Base-by-base conservation (phyloP, 352 stramenopile genomes). In the Phytophthora fragariae region DNA sequence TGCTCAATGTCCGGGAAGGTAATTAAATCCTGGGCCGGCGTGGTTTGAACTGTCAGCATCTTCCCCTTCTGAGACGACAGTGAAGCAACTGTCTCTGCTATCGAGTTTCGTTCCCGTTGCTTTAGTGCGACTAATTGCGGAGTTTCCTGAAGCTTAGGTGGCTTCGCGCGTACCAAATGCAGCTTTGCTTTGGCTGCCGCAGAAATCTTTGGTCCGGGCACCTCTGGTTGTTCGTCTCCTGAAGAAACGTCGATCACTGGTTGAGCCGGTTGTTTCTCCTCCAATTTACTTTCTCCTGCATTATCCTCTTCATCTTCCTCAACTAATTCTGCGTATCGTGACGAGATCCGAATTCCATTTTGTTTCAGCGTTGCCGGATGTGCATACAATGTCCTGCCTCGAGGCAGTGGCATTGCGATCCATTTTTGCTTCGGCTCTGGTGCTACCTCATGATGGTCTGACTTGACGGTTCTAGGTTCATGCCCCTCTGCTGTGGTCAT, bases 51-150 rank as follows among this genome's bases (percentile, higher is more conserved):
- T 35, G 14, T 5, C 12, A 55, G 24, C 24, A 27, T 27, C 24
- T 27, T 27, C 2, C 24, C 24, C 24, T 27, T 27, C 24, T 27
- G 24, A 27, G 24, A 27, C 24, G 24, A 27, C 24, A 27, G 2
- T 27, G 24, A 27, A 27, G 2, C 24, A 27, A 27, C 24, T 27
- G 24, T 27, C 24, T 27, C 24, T 27, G 24, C 24, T 2, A 14
- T 7, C 44, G 44, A 11, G 24, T 27, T 2, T 2, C 24, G 24
- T 27, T 66, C 59, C 11, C 44, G 12, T 52, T 66, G 47, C n/a
- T 58, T 57, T 2, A 66, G 29, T 1, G 29, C 49, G 4, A 58
- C 17, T 21, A 66, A n/a, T n/a, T 58, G 27, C 7, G 59, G 59
- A 1, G 17, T 31, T 1, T 17, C 5, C 12, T 24, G 47, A 5